Evolutionary conservation across 2,329 filamentous ascomycete species (phyloP).

Genomic region (Ascosphaera apis): DNA sequence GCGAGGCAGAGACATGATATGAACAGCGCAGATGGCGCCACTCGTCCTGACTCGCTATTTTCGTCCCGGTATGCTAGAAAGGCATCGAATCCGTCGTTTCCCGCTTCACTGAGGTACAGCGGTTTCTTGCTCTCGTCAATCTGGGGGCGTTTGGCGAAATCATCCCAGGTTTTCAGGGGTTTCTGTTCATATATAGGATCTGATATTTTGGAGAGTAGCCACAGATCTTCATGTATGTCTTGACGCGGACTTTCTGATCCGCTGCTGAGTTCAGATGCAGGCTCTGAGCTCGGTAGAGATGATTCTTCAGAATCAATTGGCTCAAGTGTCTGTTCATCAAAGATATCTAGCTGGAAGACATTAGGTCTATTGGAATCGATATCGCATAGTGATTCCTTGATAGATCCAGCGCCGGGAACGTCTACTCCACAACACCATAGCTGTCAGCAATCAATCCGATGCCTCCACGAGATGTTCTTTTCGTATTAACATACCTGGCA

Average conservation of each 20-base stretch:
- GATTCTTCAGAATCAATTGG: constrained; percentile 6
- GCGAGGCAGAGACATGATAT: constrained; percentile 18
- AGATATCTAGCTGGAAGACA: constrained; percentile 14
- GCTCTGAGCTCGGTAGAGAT: not conserved
- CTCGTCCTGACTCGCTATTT: constrained; percentile 9
- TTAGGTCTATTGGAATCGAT: constrained; percentile 9
- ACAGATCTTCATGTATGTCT: constrained; percentile 11
- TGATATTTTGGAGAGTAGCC: constrained; percentile 12
- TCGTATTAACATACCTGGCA: constrained; percentile 11
- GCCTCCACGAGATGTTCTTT: no score
- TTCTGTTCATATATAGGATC: constrained; percentile 4
- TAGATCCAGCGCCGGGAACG: no score
- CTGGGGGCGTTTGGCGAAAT: constrained; percentile 13
- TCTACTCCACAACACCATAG: no score
- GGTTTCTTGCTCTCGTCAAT: constrained; percentile 10
- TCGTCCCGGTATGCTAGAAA: constrained; percentile 12
- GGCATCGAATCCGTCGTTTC: constrained; percentile 17
- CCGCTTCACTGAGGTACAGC: constrained; percentile 21
- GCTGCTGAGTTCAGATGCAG: constrained; percentile 6
- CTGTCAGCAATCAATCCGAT: no score
- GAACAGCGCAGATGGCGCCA: constrained; percentile 17
- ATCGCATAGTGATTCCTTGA: no score
- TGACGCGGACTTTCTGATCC: not conserved
- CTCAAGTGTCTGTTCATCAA: constrained; percentile 10
- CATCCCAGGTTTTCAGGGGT: constrained; percentile 20